Evolutionary conservation across 2,329 filamentous ascomycete species (phyloP).

Genomic region (Diaporthe sp.): DNA sequence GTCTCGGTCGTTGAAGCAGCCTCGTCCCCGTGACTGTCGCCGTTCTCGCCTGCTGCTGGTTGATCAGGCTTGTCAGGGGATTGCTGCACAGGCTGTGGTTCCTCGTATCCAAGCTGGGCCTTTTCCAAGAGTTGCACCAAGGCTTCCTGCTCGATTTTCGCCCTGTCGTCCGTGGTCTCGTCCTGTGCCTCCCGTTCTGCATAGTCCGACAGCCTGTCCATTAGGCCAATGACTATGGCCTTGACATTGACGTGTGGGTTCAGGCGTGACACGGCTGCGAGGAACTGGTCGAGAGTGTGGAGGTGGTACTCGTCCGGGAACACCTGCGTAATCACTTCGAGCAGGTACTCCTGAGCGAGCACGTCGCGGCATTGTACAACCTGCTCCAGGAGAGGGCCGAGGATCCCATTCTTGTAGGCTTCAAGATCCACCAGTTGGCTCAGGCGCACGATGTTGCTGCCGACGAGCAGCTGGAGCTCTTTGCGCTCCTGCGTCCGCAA

Average conservation of each 20-base stretch:
- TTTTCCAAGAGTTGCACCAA: slow-evolving; percentile 83
- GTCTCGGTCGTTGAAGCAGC: slow-evolving; percentile 52
- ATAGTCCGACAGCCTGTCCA: slow-evolving; percentile 96
- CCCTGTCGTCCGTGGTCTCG: slow-evolving; percentile 78
- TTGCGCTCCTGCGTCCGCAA: slow-evolving; percentile 94
- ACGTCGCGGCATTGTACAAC: slow-evolving; percentile 98
- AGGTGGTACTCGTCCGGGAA: slow-evolving; percentile 99
- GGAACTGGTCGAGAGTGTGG: slow-evolving; percentile 94
- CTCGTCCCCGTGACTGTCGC: slow-evolving; percentile 51
- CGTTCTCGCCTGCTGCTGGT: slow-evolving; percentile 52
- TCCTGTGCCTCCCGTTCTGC: slow-evolving; percentile 88
- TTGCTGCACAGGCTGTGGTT: slow-evolving; percentile 43
- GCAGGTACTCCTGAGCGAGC: slow-evolving; percentile 94
- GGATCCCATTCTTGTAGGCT: slow-evolving; percentile 90
- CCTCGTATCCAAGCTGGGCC: slow-evolving; percentile 77
- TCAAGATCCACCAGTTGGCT: slow-evolving; percentile 97
- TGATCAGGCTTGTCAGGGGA: slow-evolving; percentile 46
- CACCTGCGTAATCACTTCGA: slow-evolving; percentile 98
- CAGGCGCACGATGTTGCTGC: slow-evolving; percentile 94
- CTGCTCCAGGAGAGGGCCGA: slow-evolving; percentile 92
- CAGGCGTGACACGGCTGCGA: slow-evolving; percentile 90
- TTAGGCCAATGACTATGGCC: slow-evolving; percentile 95
- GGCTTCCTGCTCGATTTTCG: slow-evolving; percentile 87
- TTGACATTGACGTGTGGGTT: slow-evolving; percentile 99
- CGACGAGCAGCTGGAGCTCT: slow-evolving; percentile 94